Evolutionary conservation across 2,329 filamentous ascomycete genomes (phyloP), one percentile per base, ranked within the genome.

Genomic region (Xylaria sp.): DNA sequence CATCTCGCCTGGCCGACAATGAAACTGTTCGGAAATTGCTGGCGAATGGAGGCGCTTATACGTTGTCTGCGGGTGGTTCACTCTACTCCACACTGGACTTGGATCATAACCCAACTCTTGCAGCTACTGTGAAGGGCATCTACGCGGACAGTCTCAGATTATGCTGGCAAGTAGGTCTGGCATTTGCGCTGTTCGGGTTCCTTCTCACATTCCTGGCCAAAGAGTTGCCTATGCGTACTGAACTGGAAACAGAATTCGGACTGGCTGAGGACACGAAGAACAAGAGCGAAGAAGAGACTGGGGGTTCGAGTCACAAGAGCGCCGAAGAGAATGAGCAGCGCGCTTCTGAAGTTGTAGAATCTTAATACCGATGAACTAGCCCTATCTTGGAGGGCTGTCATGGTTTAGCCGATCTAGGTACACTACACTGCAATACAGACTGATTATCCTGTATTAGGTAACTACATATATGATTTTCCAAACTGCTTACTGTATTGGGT

Each of bases 201-300:
- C 50, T 73, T 2, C 8, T 73, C 0, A 46, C 44, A 1, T 65
- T 72, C 3, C 10, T 69, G 7, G 59, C 25, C 1, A 66, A 69
- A 25, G 66, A 72, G 51, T 13, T 74, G 1, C 28, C 46, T 6
- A 64, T 74, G 63, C 66, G 71, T 9, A 66, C 48, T 5, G 65
- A 70, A 12, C 41, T 74, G 15, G 70, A 73, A 6, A 74, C 65
- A 1, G 65, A 74, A 20, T 73, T 69, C 28, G 73, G 72, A 10
- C n/a, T 72, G 39, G 41, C 34, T 15, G 63, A 66, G 54, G 28
- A 50, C 8, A 23, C 25, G 28, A 34, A 55, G 18, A 55, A 55
- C 15, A 31, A 54, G 50, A 54, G 25, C 12, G 50, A 54, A 8
- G 50, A 31, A n/a, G 46, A 50, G 20, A 50, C 20, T 13, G 46